phyloP scores from a whole-genome alignment of 1,284 basidiomycete species.

The Cystobasidium pallidum region DNA sequence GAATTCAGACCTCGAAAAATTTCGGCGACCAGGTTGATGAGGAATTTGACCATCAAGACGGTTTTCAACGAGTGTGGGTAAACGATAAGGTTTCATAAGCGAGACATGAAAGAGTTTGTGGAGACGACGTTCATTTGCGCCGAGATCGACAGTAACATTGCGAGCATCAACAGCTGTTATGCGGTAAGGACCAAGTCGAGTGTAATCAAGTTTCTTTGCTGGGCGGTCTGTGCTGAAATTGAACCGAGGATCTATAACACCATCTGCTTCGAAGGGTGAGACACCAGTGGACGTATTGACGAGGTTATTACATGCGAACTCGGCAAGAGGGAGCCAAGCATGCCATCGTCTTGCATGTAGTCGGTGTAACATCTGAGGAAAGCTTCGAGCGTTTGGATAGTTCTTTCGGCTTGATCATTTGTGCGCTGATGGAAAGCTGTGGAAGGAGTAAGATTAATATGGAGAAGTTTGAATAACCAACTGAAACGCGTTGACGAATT shows the following conservation, averaged over 20 bases:
- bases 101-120: conserved; percentile 21
- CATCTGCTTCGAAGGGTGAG: conserved; percentile 46
- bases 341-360: conserved; percentile 60
- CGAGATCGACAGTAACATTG: conserved; percentile 15
- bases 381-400: conserved; percentile 61
- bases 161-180: conserved; percentile 10
- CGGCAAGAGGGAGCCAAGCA: conserved; percentile 58
- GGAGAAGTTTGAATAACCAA: conserved; percentile 49
- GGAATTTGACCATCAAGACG: not conserved
- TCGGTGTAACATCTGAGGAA: conserved; percentile 56
- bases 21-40: too few relatives aligned
- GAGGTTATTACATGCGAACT: conserved; percentile 60
- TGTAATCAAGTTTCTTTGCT: conserved; percentile 58
- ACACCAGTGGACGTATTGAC: conserved; percentile 47
- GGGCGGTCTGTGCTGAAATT: conserved; percentile 56
- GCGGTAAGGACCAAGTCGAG: conserved; percentile 53
- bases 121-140: conserved; percentile 1
- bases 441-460: conserved; percentile 50
- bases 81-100: conserved; percentile 7
- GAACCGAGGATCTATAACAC: conserved; percentile 8
- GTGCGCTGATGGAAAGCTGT: conserved; percentile 59
- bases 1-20: too few relatives aligned
- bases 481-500: conserved; percentile 48
- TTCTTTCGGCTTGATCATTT: conserved; percentile 60
- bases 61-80: not conserved